phyloP scores from a whole-genome alignment of 2,329 filamentous ascomycete genomes.

The Colletotrichum musae region DNA sequence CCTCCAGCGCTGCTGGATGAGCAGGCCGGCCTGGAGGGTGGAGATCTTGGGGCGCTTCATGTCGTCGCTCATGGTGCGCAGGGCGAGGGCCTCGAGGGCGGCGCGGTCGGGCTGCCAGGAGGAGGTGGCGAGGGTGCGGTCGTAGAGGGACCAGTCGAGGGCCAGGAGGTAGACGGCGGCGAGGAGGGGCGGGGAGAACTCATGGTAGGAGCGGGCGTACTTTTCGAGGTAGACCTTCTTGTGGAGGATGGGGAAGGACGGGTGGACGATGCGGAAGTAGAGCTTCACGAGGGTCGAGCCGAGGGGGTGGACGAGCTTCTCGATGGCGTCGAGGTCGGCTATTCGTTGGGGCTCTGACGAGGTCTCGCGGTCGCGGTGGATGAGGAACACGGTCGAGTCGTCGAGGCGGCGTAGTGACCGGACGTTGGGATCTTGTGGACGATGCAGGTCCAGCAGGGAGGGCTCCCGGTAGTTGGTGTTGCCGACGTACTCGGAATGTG shows the following conservation, averaged over 20 bases:
- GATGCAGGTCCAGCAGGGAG: conserved; percentile 68
- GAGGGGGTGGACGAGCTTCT: conserved; percentile 73
- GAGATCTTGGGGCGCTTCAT: conserved; percentile 69
- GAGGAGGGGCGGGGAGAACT: conserved; percentile 72
- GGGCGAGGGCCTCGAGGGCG: conserved; percentile 55
- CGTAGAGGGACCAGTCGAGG: conserved; percentile 73
- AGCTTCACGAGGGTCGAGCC: conserved; percentile 75
- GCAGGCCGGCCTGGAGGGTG: conserved; percentile 67
- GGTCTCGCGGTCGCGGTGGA: conserved; percentile 53
- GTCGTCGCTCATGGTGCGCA: conserved; percentile 61
- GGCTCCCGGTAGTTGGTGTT: conserved; percentile 72
- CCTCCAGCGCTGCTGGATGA: conserved; percentile 65
- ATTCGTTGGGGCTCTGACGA: conserved; percentile 58
- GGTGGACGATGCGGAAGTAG: conserved; percentile 76
- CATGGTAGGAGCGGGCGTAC: conserved; percentile 68
- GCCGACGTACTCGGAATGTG: conserved; percentile 73
- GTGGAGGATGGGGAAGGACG: conserved; percentile 71
- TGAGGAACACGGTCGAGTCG: conserved; percentile 53
- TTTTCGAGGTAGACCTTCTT: conserved; percentile 75
- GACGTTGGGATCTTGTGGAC: conserved; percentile 59
- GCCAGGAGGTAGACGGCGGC: conserved; percentile 75
- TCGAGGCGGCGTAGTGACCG: conserved; percentile 52
- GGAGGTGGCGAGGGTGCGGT: conserved; percentile 61
- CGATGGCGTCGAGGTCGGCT: conserved; percentile 65
- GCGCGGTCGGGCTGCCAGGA: conserved; percentile 50